A percentile compares a stretch with the other conserved stretches of the same genome.
Conservation (phyloP, 2,329 filamentous ascomycete genomes). For the Cladosporium sp. region DNA sequence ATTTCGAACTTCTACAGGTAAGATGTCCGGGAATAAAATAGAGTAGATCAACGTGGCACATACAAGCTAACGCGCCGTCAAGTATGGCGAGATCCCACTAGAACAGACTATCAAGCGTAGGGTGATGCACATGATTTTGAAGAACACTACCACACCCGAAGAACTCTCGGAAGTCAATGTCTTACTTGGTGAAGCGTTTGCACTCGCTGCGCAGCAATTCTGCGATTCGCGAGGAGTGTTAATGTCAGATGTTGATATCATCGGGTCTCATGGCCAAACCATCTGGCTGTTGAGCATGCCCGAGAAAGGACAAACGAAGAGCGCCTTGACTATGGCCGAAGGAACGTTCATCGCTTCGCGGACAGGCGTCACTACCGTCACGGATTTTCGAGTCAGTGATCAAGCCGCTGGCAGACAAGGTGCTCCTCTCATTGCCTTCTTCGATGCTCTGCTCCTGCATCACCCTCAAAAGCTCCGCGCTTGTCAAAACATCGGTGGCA, state of each 20-base stretch:
- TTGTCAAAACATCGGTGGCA: conserved; percentile 60
- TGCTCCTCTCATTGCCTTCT: conserved; percentile 54
- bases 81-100: conserved; percentile 55
- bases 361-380: conserved; percentile 56
- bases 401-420: conserved; percentile 54
- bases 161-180: conserved; percentile 56
- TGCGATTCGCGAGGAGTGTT: conserved; percentile 42
- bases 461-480: conserved; percentile 55
- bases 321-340: conserved; percentile 55
- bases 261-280: conserved; percentile 58
- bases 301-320: conserved; percentile 42
- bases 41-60: too few species aligned
- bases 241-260: conserved; percentile 47
- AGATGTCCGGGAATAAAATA: background rate
- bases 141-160: conserved; percentile 51
- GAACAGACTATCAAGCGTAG: conserved; percentile 52
- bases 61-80: conserved; percentile 3
- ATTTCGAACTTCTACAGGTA: conserved; percentile 48
- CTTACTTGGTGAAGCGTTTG: conserved; percentile 54
- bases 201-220: conserved; percentile 49
- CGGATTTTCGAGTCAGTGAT: conserved; percentile 55
- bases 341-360: conserved; percentile 51
- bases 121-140: conserved; percentile 54
- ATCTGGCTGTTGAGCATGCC: conserved; percentile 56
- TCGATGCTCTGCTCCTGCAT: conserved; percentile 54